Conservation (phyloP, 257 asterid genomes). For the Solanum habrochaites region DNA sequence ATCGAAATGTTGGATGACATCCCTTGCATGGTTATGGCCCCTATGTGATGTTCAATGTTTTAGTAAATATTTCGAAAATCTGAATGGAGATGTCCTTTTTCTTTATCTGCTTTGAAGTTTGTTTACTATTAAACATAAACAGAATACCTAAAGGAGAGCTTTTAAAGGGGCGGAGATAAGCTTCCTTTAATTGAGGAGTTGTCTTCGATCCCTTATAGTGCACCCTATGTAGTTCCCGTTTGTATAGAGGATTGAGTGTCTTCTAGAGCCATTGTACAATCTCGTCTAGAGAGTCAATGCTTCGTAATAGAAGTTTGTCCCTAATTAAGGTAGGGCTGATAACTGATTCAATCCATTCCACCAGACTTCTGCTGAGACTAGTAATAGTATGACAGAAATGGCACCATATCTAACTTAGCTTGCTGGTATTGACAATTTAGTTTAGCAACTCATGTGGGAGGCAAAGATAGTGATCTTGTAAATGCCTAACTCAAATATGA, state of each 20-base stretch:
- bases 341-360: neutral
- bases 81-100: neutral
- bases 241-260: too few relatives aligned
- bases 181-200: too few relatives aligned
- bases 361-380: neutral
- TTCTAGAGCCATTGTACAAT: neutral
- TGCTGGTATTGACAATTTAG: neutral
- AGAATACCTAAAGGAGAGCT: too few relatives aligned
- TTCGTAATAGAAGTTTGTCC: neutral
- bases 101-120: too few relatives aligned
- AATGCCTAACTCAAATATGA: neutral
- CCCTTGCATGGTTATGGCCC: neutral
- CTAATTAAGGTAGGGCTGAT: neutral
- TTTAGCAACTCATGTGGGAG: neutral
- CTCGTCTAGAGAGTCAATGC: neutral
- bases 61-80: neutral
- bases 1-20: neutral
- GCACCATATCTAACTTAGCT: neutral
- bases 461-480: neutral
- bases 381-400: neutral
- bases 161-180: too few relatives aligned
- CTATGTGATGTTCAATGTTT: too few relatives aligned
- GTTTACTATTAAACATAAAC: too few relatives aligned
- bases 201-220: too few relatives aligned
- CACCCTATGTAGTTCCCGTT: too few relatives aligned